Percentiles rank a stretch among this genome's conserved stretches.
Conservation (phyloP, 495 filamentous ascomycete species). For the Lindgomyces ingoldianus region DNA sequence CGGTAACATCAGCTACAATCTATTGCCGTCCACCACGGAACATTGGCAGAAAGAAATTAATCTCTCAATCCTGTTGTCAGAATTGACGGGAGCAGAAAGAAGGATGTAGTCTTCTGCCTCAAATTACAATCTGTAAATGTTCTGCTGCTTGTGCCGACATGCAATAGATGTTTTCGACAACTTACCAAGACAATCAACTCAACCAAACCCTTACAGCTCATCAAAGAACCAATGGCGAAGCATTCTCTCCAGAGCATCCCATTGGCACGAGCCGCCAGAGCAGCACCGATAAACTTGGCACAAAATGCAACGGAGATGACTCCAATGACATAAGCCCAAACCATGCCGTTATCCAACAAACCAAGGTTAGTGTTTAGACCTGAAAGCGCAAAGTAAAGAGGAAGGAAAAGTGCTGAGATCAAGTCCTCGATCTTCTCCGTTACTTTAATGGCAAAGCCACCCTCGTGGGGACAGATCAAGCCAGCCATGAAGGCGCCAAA, state of each 20-base stretch:
- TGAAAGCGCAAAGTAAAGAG: slow-evolving; percentile 93
- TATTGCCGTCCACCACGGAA: too few species aligned
- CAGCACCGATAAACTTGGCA: slow-evolving; percentile 84
- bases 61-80: too few species aligned
- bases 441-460: slow-evolving; percentile 90
- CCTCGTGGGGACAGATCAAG: slow-evolving; percentile 90
- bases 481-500: slow-evolving; percentile 89
- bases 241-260: slow-evolving; percentile 92
- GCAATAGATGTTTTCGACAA: too few species aligned
- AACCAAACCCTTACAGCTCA: slow-evolving; percentile 97
- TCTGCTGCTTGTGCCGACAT: too few species aligned
- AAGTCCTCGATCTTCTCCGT: slow-evolving; percentile 97
- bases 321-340: slow-evolving; percentile 90
- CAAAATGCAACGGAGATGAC: slow-evolving; percentile 81
- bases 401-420: slow-evolving; percentile 82
- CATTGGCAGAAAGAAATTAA: too few species aligned
- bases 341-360: slow-evolving; percentile 75
- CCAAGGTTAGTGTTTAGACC: slow-evolving; percentile 89
- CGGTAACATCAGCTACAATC: too few species aligned
- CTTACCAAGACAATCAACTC: slow-evolving; percentile 92
- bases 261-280: slow-evolving; percentile 72
- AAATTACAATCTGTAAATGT: too few species aligned
- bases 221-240: slow-evolving; percentile 85
- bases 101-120: too few species aligned
- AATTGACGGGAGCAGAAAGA: too few species aligned